Base-by-base conservation (phyloP, 495 filamentous ascomycete genomes). In the Diplogelasinospora grovesii region DNA sequence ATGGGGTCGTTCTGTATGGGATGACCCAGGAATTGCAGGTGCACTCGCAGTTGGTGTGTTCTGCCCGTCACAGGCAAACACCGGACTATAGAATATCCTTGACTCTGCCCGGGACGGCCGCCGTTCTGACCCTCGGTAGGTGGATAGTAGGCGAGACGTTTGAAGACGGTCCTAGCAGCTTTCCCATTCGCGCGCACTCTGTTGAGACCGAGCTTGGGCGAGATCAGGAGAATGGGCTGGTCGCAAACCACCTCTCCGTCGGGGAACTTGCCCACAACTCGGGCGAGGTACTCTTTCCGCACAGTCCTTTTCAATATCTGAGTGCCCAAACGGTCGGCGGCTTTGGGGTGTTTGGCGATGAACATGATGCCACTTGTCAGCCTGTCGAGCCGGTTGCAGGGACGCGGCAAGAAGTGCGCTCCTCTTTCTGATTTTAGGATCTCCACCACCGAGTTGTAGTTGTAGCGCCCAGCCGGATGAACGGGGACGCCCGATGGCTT, bases 281-380 rank as follows among this genome's bases (percentile, higher is more conserved):
- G 71, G 3, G 93, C 90, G 14, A 98, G 63, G 46, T 98, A 98
- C 63, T 97, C 90, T 52, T 98, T 98, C 50, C 82, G 80, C 10
- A 98, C 82, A 8, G 79, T 85, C 23, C 92, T 73, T 2, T 68
- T 71, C 41, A 73, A 73, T 15, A 98, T 80, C 55, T 93, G 79
- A 14, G 59, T 53, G 34, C 78, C 75, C 47, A 98, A 74, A 28
- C 70, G 64, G 30, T 92, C 89, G 2, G 92, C 89, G 0, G 85
- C 86, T 56, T 81, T 78, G 30, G 79, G 65, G 33, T 82, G 69
- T 56, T 97, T 97, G 8, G 82, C 90, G 40, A 97, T 81, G 63
- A 98, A 98, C 92, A 98, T 98, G 46, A 98, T 79, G 18, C 92
- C 92, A 34, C 86, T 93, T 0, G 92, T 98, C 43, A 98, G 63